phyloP scores from a whole-genome alignment of 2,329 filamentous ascomycete species.

The Drechslerella dactyloides region DNA sequence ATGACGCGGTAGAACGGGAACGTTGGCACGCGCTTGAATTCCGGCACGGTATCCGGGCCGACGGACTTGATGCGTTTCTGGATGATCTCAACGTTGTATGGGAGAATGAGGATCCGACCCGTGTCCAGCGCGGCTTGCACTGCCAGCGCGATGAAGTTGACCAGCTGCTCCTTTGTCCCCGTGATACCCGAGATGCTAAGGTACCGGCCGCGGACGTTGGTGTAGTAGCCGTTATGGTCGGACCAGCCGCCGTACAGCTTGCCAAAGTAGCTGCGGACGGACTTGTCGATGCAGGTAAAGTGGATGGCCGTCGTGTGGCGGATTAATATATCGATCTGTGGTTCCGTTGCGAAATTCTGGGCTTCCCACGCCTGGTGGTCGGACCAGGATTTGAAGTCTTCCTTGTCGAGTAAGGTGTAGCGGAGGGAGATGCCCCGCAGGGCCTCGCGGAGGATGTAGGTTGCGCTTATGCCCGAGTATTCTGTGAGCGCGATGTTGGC shows the following conservation, averaged over 20 bases:
- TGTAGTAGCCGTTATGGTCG: constrained; percentile 46
- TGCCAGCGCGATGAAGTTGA: constrained; percentile 36
- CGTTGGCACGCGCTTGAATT: constrained; percentile 33
- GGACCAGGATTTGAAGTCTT: constrained; percentile 39
- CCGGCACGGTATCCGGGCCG: constrained; percentile 31
- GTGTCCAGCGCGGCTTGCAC: constrained; percentile 33
- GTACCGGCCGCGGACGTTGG: constrained; percentile 37
- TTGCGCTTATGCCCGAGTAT: constrained; percentile 12
- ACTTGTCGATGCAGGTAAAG: constrained; percentile 45
- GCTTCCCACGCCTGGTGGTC: constrained; percentile 43
- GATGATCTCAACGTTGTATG: constrained; percentile 40
- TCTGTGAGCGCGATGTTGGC: not conserved
- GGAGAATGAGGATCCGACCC: constrained; percentile 35
- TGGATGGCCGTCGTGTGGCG: constrained; percentile 33
- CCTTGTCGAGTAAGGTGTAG: constrained; percentile 27
- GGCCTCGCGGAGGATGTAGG: constrained; percentile 34
- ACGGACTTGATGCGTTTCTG: constrained; percentile 35
- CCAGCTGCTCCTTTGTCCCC: constrained; percentile 30
- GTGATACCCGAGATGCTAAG: constrained; percentile 24
- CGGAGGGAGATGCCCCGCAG: constrained; percentile 30
- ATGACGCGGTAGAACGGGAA: constrained; percentile 45
- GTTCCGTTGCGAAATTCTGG: constrained; percentile 41
- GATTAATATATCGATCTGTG: constrained; percentile 39
- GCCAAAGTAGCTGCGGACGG: constrained; percentile 35
- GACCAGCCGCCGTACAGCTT: constrained; percentile 47